Evolutionary conservation across 148 eudicot genomes (phyloP), one percentile per base, ranked within the genome.

Genomic region (Chenopodium quinoa): DNA sequence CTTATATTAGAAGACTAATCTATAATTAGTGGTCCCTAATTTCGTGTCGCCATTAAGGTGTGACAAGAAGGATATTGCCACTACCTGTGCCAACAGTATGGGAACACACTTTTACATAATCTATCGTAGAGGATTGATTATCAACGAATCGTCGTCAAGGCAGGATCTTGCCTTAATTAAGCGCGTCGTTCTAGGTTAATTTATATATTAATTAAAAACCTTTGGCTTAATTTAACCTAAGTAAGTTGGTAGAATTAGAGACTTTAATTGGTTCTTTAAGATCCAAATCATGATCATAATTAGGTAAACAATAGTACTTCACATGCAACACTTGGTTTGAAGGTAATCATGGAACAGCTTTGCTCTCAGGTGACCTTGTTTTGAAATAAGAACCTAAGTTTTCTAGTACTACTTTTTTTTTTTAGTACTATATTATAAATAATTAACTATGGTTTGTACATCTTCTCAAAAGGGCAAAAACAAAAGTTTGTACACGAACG

Each of bases 1-100:
- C 14, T 78, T 78, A 47, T 31, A 6, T 47, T 47, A 67, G 58
- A 44, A 20, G 62, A 14, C 23, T 23, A 54, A 52, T 37, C 60
- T 48, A 63, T 75, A 40, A 23, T 19, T 83, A 54, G 92, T 90
- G 92, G 91, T 90, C 91, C 91, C 87, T 84, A 83, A 85, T 85
- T 63, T 79, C 25, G 71, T 87, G 88, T 85, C 87, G 50, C 85
- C 75, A 83, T 84, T 75, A 70, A 65, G 75, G 87, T 73, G 80
- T 82, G 66, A 82, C 85, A 86, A 70, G 80, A 77, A 80, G 86
- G 91, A 87, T 81, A 47, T 75, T 88, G 86, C 71, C 83, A 70
- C 76, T 77, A 34, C 32, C 19, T 79, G 47, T 76, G 83, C 78
- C 85, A 86, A 85, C 89, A 87, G 67, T 60, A 71, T 75, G 83